phyloP scores from a whole-genome alignment of 257 asterid species.

The Primulina tabacum region DNA sequence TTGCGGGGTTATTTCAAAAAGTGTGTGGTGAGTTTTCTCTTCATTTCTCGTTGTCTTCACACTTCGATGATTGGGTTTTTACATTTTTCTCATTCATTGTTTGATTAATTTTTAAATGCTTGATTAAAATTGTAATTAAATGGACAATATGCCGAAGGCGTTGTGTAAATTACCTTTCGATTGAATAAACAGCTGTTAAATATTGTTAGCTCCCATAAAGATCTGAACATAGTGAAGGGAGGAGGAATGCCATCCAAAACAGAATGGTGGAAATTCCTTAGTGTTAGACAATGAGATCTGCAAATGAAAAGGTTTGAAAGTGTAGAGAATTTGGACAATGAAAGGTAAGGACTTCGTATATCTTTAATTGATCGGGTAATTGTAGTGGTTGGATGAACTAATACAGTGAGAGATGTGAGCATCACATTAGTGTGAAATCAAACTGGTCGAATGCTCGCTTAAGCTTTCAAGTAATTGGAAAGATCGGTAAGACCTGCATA shows the following conservation, averaged over 20 bases:
- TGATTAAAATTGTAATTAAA: not conserved
- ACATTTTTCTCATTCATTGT: not conserved
- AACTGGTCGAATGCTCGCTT: no score
- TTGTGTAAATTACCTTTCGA: not conserved
- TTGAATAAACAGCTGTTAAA: not conserved
- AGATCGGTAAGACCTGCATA: no score
- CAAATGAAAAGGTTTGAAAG: not conserved
- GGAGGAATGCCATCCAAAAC: not conserved
- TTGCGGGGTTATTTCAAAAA: conserved; percentile 59
- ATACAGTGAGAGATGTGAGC: not conserved
- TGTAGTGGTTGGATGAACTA: no score
- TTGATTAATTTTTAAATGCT: not conserved
- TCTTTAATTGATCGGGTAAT: no score
- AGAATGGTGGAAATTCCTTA: not conserved
- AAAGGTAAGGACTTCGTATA: no score
- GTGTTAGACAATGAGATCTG: not conserved
- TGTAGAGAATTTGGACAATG: not conserved
- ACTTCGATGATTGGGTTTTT: not conserved
- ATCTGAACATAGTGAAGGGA: not conserved
- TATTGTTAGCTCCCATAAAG: not conserved
- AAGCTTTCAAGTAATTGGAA: no score
- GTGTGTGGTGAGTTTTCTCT: conserved; percentile 70
- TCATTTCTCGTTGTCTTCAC: not conserved
- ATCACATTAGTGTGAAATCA: not conserved
- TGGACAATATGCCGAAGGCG: not conserved